Percentiles rank a stretch among this genome's conserved stretches.
Conservation (phyloP, 768 basidiomycete genomes). For the Thelephora ganbajun region DNA sequence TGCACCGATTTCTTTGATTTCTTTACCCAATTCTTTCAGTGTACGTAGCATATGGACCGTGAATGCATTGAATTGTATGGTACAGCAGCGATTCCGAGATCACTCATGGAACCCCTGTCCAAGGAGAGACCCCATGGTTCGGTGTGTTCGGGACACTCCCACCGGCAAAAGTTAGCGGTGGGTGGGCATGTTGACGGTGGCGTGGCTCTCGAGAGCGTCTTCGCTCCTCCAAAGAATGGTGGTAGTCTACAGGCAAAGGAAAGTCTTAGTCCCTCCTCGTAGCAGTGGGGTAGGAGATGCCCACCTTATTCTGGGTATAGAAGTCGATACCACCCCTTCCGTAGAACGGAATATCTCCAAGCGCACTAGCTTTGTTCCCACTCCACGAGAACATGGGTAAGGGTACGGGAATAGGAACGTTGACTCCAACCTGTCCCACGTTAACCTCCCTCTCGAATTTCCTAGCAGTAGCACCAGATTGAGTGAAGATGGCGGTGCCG, state of each 20-base stretch:
- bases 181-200: slow-evolving; percentile 82
- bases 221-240: slow-evolving; percentile 89
- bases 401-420: slow-evolving; percentile 88
- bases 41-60: too few species aligned
- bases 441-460: slow-evolving; percentile 84
- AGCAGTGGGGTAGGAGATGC: background rate
- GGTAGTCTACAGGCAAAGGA: slow-evolving; percentile 48
- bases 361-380: slow-evolving; percentile 79
- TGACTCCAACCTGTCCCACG: slow-evolving; percentile 89
- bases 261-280: background rate
- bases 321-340: slow-evolving; percentile 89
- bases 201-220: slow-evolving; percentile 64
- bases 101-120: too few species aligned
- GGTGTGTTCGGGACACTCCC: too few species aligned
- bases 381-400: slow-evolving; percentile 94
- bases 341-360: slow-evolving; percentile 86
- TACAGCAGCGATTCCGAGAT: too few species aligned
- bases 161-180: too few species aligned
- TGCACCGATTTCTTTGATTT: background rate
- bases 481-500: slow-evolving; percentile 91
- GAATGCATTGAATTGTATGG: too few species aligned
- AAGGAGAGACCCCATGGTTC: too few species aligned
- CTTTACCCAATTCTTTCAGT: background rate
- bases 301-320: slow-evolving; percentile 88
- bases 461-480: slow-evolving; percentile 88